Percentiles rank a stretch among this genome's conserved stretches.
Evolutionary conservation across 129 eudicot genomes (phyloP).

Genomic region (Smallanthus sonchifolius): DNA sequence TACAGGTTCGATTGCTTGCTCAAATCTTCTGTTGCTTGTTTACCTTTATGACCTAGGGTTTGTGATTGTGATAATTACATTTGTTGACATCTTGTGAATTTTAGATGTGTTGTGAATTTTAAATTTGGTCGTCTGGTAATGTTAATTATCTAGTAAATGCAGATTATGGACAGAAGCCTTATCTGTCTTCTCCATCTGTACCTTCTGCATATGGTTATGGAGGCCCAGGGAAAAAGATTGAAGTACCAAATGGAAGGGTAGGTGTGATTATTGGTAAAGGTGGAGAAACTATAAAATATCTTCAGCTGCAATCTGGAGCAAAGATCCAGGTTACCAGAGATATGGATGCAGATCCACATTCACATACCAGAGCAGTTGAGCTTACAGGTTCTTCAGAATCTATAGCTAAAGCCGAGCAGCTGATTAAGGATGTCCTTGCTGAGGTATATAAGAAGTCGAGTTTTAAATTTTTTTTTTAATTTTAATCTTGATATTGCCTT

Average conservation of each 20-base stretch:
- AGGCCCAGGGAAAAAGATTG: slow-evolving; percentile 68
- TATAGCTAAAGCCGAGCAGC: slow-evolving; percentile 77
- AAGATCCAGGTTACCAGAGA: slow-evolving; percentile 94
- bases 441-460: slow-evolving; percentile 53
- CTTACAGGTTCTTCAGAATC: slow-evolving; percentile 73
- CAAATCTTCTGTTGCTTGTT: not conserved
- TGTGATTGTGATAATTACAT: slow-evolving; percentile 5
- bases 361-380: slow-evolving; percentile 66
- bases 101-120: not conserved
- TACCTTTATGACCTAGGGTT: slow-evolving; percentile 11
- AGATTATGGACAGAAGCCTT: slow-evolving; percentile 63
- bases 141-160: slow-evolving; percentile 13
- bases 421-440: slow-evolving; percentile 67
- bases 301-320: slow-evolving; percentile 89
- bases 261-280: slow-evolving; percentile 98
- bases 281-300: slow-evolving; percentile 92
- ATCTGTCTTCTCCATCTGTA: slow-evolving; percentile 20
- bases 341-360: slow-evolving; percentile 79
- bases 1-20: slow-evolving; percentile 30
- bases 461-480: not conserved
- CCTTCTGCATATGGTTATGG: slow-evolving; percentile 57
- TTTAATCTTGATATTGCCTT: not conserved
- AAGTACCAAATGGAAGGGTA: slow-evolving; percentile 90
- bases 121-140: not conserved
- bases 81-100: not conserved